These are phyloP conservation scores for Xylaria sp. DNA, from an alignment of 2,329 filamentous ascomycete genomes.

Conservation along the genomic window DNA sequence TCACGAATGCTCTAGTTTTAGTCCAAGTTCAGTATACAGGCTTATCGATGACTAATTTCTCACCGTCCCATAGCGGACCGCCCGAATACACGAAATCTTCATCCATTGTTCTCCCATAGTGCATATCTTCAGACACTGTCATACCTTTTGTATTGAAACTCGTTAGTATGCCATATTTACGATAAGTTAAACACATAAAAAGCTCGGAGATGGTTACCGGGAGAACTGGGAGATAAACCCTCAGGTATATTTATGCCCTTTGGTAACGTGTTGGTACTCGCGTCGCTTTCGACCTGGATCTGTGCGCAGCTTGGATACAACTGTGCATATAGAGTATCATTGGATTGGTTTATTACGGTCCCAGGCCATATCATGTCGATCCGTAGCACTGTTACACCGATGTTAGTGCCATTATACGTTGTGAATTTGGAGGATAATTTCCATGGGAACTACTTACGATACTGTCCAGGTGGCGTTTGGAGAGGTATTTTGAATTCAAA, in stretches of 20 bases:
- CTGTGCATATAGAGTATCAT: slow-evolving; percentile 8
- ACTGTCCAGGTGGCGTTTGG: too few relatives aligned
- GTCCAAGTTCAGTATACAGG: not conserved
- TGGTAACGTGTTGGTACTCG: not conserved
- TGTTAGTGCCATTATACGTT: not conserved
- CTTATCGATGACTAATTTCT: not conserved
- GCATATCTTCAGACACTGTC: not conserved
- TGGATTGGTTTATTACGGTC: not conserved
- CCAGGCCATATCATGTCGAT: slow-evolving; percentile 14
- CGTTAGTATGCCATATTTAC: not conserved
- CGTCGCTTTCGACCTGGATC: not conserved
- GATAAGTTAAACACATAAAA: not conserved
- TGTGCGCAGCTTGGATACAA: not conserved
- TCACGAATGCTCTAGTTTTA: not conserved
- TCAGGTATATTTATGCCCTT: slow-evolving; percentile 9
- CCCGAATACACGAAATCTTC: slow-evolving; percentile 7
- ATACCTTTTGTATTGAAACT: not conserved
- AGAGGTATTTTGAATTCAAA: too few relatives aligned
- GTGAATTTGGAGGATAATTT: too few relatives aligned
- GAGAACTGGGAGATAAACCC: not conserved
- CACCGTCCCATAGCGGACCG: slow-evolving; percentile 5
- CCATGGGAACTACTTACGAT: too few relatives aligned
- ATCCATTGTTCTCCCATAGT: not conserved
- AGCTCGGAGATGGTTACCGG: not conserved
- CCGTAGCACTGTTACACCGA: not conserved